Evolutionary conservation across 2,329 filamentous ascomycete genomes (phyloP), one percentile per base, ranked within the genome.

Genomic region (Fonsecaea erecta): DNA sequence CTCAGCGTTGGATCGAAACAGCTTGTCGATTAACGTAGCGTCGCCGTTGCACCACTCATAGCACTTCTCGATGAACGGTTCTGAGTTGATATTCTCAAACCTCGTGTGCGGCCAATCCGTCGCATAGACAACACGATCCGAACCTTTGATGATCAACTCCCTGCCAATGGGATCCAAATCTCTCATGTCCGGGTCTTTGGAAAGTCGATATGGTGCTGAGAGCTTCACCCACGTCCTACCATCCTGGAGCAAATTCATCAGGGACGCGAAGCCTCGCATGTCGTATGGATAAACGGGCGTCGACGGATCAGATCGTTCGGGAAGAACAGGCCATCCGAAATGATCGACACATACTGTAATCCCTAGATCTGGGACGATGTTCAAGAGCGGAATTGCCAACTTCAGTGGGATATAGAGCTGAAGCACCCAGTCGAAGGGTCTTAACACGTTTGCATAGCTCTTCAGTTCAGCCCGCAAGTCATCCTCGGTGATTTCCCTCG

Each of bases 101-200:
- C 86, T 78, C 2, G 87, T 89, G 73, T 88, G 86, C 21, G 86
- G 86, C 86, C 86, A 88, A 70, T 88, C 86, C 0, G 84, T 86
- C 1, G 85, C 85, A 73, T 86, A 88, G 0, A 88, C 80, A 9
- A 86, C 77, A 16, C 80, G 77, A 24, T 79, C 74, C 1, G 77
- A 78, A 11, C 79, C 81, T 3, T 79, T 74, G 2, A 74, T 73
- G 35, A 87, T 69, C 7, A 88, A 74, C 69, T 86, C 82, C 14
- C 73, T 75, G 8, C 80, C 81, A 43, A 88, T 74, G 1, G 78
- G 78, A 59, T 83, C 79, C 2, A 86, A 68, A 52, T 84, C 78
- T 30, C 74, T 75, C 64, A 82, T 77, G 24, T 79, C 71, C 6
- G 75, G 74, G 58, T 83, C 78, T 46, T 77, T 74, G 53, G 80